These are phyloP conservation scores for Flaveria ramosissima DNA, from an alignment of 129 eudicot species.

Conservation along the genomic window DNA sequence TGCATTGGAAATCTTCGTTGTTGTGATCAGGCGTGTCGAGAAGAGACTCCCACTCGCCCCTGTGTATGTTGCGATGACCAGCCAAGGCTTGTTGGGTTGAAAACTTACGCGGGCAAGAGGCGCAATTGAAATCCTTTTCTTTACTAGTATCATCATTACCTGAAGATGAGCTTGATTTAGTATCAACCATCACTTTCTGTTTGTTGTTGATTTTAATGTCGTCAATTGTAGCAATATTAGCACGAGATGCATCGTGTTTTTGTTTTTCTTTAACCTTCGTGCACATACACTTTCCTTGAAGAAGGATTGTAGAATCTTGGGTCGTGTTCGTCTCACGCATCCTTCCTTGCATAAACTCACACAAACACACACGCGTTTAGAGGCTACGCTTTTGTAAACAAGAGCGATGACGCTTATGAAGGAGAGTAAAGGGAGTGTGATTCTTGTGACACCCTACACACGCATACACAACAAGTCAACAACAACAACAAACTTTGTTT, in stretches of 20 bases:
- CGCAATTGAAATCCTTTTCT: constrained; percentile 14
- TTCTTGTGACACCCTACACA: constrained; percentile 22
- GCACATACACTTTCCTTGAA: constrained; percentile 12
- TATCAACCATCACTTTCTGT: no score
- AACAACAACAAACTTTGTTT: constrained; percentile 25
- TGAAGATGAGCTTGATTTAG: constrained; percentile 5
- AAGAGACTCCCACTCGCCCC: constrained; percentile 25
- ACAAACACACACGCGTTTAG: not conserved
- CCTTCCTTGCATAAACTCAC: constrained; percentile 13
- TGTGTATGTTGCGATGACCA: constrained; percentile 29
- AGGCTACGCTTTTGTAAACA: not conserved
- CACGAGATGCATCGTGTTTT: constrained; percentile 14
- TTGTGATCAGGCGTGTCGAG: not conserved
- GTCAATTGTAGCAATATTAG: not conserved
- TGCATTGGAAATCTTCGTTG: not conserved
- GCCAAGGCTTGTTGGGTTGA: constrained; percentile 35
- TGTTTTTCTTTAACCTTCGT: constrained; percentile 3
- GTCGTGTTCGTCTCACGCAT: not conserved
- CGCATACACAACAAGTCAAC: not conserved
- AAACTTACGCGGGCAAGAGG: constrained; percentile 29
- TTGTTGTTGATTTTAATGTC: no score
- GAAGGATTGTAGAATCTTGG: constrained; percentile 8
- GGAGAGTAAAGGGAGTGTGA: not conserved
- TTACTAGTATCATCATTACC: not conserved
- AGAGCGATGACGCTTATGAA: not conserved